A percentile compares a stretch with the other conserved stretches of the same genome.
These are phyloP conservation scores for Dactylellina sp. DNA, from an alignment of 2,329 filamentous ascomycete species.

Conservation along the genomic window DNA sequence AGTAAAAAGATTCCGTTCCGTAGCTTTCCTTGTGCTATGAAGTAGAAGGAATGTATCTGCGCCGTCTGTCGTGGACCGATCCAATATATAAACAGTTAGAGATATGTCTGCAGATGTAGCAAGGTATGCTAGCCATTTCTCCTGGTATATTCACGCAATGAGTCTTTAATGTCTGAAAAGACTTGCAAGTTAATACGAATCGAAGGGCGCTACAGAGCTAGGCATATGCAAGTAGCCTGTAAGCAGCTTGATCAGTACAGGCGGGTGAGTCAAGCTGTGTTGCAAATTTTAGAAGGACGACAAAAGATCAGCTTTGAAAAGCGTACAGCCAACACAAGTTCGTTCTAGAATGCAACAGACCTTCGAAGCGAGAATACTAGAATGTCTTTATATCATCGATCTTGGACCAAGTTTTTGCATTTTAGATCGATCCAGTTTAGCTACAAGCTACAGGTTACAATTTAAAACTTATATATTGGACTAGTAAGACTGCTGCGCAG, in stretches of 20 bases:
- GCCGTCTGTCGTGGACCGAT: background rate
- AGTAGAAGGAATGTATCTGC: too few species aligned
- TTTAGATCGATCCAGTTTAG: too few species aligned
- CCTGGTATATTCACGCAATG: constrained; percentile 14
- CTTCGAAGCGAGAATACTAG: background rate
- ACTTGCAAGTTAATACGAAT: constrained; percentile 6
- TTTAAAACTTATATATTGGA: too few species aligned
- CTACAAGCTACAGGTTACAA: too few species aligned
- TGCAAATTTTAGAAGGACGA: constrained; percentile 21
- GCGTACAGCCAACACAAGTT: constrained; percentile 18
- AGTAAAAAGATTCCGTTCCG: constrained; percentile 2
- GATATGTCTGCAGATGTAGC: background rate
- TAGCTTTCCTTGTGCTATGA: too few species aligned
- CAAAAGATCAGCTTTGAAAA: too few species aligned
- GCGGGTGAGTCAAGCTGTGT: constrained; percentile 40
- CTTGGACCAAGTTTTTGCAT: too few species aligned
- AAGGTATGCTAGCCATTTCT: constrained; percentile 26
- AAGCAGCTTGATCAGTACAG: background rate
- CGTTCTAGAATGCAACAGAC: constrained; percentile 25
- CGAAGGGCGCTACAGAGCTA: constrained; percentile 12
- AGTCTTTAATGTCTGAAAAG: constrained; percentile 33
- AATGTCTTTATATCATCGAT: too few species aligned
- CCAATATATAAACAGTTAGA: constrained; percentile 18
- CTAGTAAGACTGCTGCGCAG: too few species aligned
- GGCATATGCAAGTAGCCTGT: constrained; percentile 22